These are phyloP conservation scores for Pulicaria dysenterica DNA, from an alignment of 129 eudicot species.

Conservation along the genomic window DNA sequence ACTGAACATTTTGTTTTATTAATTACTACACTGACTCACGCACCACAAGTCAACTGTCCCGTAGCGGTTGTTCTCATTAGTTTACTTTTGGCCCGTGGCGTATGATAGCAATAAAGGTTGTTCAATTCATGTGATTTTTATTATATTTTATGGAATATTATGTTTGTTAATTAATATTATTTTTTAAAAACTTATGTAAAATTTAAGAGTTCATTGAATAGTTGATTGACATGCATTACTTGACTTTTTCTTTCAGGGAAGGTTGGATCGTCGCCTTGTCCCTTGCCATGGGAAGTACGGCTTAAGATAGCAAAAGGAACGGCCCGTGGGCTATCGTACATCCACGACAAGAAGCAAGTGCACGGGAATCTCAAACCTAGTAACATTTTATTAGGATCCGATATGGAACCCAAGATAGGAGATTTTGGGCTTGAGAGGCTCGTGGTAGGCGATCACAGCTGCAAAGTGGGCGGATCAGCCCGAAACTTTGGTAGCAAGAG, in stretches of 20 bases:
- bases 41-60: conserved; percentile 46
- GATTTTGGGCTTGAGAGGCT: conserved; percentile 95
- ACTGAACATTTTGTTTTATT: conserved; percentile 47
- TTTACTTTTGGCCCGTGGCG: conserved; percentile 40
- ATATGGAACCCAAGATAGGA: conserved; percentile 94
- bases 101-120: conserved; percentile 33
- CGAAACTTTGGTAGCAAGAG: conserved; percentile 86
- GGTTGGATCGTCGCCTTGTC: conserved; percentile 86
- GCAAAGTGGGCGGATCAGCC: conserved; percentile 67
- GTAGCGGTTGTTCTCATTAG: conserved; percentile 37
- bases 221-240: background rate
- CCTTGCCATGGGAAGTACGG: conserved; percentile 83
- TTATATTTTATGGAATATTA: background rate
- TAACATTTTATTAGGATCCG: conserved; percentile 73
- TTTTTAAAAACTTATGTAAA: background rate
- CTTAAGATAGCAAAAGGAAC: conserved; percentile 89
- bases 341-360: conserved; percentile 92
- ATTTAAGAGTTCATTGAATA: background rate
- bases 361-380: conserved; percentile 92
- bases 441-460: conserved; percentile 59
- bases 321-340: conserved; percentile 84
- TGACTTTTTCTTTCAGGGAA: conserved; percentile 53
- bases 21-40: conserved; percentile 29
- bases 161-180: background rate
- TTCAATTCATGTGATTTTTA: background rate